Percentiles rank a stretch among this genome's conserved stretches.
phyloP scores from a whole-genome alignment of 768 basidiomycete species.

The Russula abietina region DNA sequence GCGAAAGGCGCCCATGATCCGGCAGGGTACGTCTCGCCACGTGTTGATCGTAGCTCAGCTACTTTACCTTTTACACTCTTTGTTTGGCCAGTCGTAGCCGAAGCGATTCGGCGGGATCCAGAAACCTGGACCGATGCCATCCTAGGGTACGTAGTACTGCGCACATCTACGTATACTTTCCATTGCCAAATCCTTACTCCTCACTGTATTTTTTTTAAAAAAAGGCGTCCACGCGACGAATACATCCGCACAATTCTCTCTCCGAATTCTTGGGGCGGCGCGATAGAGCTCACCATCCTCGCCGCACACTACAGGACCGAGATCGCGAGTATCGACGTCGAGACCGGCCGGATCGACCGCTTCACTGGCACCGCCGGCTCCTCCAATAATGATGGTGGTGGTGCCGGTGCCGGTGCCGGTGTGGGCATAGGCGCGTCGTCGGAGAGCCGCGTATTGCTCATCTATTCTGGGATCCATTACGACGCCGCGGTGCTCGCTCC shows the following conservation, averaged over 20 bases:
- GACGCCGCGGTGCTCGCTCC: slow-evolving; percentile 86
- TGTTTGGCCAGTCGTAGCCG: slow-evolving; percentile 63
- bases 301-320: slow-evolving; percentile 77
- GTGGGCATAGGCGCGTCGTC: slow-evolving; percentile 32
- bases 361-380: slow-evolving; percentile 50
- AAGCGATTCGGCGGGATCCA: slow-evolving; percentile 67
- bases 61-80: not conserved
- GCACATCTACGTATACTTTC: no score
- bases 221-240: slow-evolving; percentile 49
- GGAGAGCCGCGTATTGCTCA: slow-evolving; percentile 48
- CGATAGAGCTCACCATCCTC: slow-evolving; percentile 86
- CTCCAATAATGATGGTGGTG: slow-evolving; percentile 39
- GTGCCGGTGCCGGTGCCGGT: slow-evolving; percentile 5
- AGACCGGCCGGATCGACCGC: slow-evolving; percentile 82
- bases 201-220: not conserved
- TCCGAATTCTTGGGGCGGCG: slow-evolving; percentile 87
- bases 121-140: slow-evolving; percentile 79
- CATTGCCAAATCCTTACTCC: no score
- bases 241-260: slow-evolving; percentile 81
- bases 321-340: slow-evolving; percentile 87
- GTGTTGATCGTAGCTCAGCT: not conserved
- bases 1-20: slow-evolving; percentile 58
- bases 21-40: slow-evolving; percentile 52
- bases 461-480: slow-evolving; percentile 97
- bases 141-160: slow-evolving; percentile 63